Evolutionary conservation across 257 asterid species (phyloP), one percentile per base, ranked within the genome.

Genomic region (Leonotis leonurus): DNA sequence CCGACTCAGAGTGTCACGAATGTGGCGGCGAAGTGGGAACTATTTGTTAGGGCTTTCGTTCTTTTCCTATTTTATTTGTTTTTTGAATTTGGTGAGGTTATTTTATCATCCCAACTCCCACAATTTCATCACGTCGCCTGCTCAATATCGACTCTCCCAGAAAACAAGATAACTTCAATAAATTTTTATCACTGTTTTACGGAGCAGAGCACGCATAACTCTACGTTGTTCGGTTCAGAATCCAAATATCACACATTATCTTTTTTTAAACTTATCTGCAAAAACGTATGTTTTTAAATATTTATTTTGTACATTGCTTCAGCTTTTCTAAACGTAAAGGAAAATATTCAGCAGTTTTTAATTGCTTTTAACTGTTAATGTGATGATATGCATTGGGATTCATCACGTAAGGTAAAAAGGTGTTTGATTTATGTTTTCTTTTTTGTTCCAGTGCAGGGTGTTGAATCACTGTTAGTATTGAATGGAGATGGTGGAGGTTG

Each of bases 401-500:
- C n/a, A n/a, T n/a, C n/a, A n/a, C 35, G 35, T 1, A 2, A 30
- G 35, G 6, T 30, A 45, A 29, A 37, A 54, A 57, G 57, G 62
- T 61, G 41, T 33, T 62, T 67, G 68, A 60, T 51, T 49, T 61
- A 64, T 57, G 55, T 24, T n/a, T n/a, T 25, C 5, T 35, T 3
- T 14, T 45, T 49, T 20, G 56, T 65, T 56, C 11, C 62, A 59
- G 75, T 73, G 63, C 62, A 59, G 75, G 73, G 63, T 5, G 59
- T 67, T 43, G 56, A 60, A 39, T 55, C 60, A 33, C 16, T 24
- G 10, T 11, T 60, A 71, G 66, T 64, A 65, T 58, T 25, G 49
- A 65, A 90, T 83, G 97, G 90, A 76, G 50, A 51, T 39, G 58
- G 75, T 24, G 39, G 79, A 45, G 55, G 61, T 46, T 56, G 80